Conservation (phyloP, 2,329 filamentous ascomycete species). For the Monilinia fructigena region DNA sequence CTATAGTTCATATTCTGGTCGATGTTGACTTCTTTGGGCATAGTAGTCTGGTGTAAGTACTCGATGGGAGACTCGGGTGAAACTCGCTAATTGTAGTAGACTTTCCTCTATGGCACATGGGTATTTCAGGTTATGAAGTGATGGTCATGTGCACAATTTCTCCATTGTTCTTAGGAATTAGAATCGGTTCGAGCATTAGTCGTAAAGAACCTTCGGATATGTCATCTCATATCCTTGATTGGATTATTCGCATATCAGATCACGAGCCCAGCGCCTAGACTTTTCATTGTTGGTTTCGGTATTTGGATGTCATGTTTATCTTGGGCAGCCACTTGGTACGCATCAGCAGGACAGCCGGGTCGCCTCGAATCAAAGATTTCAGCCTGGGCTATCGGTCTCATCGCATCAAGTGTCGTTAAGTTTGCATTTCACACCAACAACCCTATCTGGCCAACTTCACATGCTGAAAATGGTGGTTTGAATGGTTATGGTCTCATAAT, state of each 20-base stretch:
- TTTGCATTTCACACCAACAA: slow-evolving; percentile 95
- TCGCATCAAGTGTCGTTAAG: slow-evolving; percentile 84
- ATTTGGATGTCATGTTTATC: slow-evolving; percentile 77
- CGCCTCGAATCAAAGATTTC: slow-evolving; percentile 80
- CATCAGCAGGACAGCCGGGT: slow-evolving; percentile 70
- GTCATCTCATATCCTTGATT: slow-evolving; percentile 74
- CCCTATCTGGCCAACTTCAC: slow-evolving; percentile 93
- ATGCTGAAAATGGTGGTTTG: slow-evolving; percentile 85
- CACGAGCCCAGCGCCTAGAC: slow-evolving; percentile 67
- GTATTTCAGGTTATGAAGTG: slow-evolving; percentile 92
- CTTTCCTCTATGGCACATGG: slow-evolving; percentile 99
- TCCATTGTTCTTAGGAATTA: slow-evolving; percentile 73
- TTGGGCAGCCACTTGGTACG: slow-evolving; percentile 79
- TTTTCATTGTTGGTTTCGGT: slow-evolving; percentile 78
- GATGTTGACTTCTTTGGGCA: slow-evolving; percentile 81
- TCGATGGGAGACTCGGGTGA: slow-evolving; percentile 1
- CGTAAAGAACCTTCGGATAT: slow-evolving; percentile 64
- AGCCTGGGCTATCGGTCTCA: slow-evolving; percentile 76
- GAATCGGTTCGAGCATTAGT: slow-evolving; percentile 64
- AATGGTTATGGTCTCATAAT: slow-evolving; percentile 80
- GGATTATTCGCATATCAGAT: slow-evolving; percentile 80
- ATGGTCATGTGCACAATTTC: slow-evolving; percentile 82
- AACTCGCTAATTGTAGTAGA: slow-evolving; percentile 50
- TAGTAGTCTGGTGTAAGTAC: slow-evolving; percentile 90
- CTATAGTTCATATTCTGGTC: slow-evolving; percentile 91